phyloP scores from a whole-genome alignment of 371 early-diverging fungal genomes.

The Dipsacomyces acuminosporus region DNA sequence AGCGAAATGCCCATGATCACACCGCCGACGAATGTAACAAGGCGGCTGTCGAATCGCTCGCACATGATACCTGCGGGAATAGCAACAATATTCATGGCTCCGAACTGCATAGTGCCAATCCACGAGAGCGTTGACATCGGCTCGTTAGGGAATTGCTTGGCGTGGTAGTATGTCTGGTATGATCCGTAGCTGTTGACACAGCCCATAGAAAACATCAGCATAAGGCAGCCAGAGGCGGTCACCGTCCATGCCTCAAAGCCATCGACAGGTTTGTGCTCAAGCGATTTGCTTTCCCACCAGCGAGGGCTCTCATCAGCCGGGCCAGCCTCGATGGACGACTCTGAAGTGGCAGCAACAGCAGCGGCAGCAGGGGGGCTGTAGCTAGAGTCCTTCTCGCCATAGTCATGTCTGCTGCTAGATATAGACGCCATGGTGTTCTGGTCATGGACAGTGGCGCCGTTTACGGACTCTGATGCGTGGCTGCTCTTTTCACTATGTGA shows the following conservation, averaged over 20 bases:
- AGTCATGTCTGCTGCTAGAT: neutral
- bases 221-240: constrained; percentile 53
- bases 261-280: constrained; percentile 41
- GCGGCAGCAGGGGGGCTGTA: no score
- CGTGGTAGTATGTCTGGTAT: constrained; percentile 49
- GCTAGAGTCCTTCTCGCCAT: neutral
- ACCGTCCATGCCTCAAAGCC: constrained; percentile 60
- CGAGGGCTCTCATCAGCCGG: constrained; percentile 2
- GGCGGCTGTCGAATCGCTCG: constrained; percentile 47
- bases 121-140: constrained; percentile 47
- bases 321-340: no score
- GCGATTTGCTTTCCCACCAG: constrained; percentile 42
- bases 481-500: constrained; percentile 8
- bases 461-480: constrained; percentile 12
- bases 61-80: constrained; percentile 47
- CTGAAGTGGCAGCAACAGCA: no score
- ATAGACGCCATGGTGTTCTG: neutral
- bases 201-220: constrained; percentile 55
- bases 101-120: constrained; percentile 50
- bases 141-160: constrained; percentile 38
- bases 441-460: constrained; percentile 3
- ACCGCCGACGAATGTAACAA: constrained; percentile 46
- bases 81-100: constrained; percentile 46
- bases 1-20: constrained; percentile 46
- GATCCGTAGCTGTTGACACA: constrained; percentile 49